Base-by-base conservation (phyloP, 495 filamentous ascomycete species). In the Letharia columbiana region DNA sequence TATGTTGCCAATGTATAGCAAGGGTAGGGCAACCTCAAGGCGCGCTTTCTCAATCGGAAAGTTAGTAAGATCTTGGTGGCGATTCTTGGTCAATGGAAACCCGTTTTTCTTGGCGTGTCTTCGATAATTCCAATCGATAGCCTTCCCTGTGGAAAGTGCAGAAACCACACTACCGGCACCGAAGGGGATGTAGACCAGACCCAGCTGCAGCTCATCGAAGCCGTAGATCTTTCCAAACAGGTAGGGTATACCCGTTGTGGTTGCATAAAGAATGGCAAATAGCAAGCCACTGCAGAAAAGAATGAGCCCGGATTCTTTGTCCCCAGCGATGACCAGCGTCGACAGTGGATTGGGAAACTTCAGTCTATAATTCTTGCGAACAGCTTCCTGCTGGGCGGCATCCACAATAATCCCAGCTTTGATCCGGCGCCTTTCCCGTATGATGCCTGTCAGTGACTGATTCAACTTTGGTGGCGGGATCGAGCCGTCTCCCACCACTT, bases 401-500 rank as follows among this genome's bases (percentile, higher is more conserved):
- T 74, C 66, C 10, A 69, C 69, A 5, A 61, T 63, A 31, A 71
- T 65, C 40, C 71, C 71, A 12, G 71, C 63, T 57, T 71, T 76
- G n/a, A 70, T 71, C 9, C 72, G 67, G 35, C 72, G 67, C 31
- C 67, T 72, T 35, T 73, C 69, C 23, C 73, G 69, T 74, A 71
- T 62, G 74, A 78, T 61, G 64, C 71, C 71, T 31, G 74, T 73
- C 64, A 78, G 40, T 10, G 62, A 73, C 44, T 70, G 70, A 60
- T 77, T 79, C 20, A 71, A 64, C 13, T 49, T 37, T 23, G 75
- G 75, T 13, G 77, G 73, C 23, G 77, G 76, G 12, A 74, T 66
- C 13, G 77, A 79, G 20, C 89, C 90, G 73, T 91, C 89, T 0
- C 88, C 89, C 1, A 92, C 89, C 2, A 91, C 82, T 28, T 85